Conservation (phyloP, 495 filamentous ascomycete genomes). For the Daldinia bambusicola region DNA sequence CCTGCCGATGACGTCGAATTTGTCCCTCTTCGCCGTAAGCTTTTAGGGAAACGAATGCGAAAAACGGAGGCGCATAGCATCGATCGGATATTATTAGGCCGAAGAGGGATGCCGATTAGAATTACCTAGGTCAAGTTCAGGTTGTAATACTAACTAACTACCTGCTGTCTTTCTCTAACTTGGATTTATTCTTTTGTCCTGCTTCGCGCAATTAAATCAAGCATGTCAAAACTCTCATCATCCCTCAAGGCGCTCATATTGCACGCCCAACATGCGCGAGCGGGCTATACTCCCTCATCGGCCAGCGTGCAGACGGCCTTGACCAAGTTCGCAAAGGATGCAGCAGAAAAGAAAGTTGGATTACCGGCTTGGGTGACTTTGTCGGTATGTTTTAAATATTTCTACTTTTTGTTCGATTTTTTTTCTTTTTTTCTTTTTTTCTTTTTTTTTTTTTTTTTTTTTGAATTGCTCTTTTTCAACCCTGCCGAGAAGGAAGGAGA, state of each 20-base stretch:
- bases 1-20: constrained; percentile 26
- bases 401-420: no score
- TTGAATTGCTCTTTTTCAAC: neutral
- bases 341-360: constrained; percentile 59
- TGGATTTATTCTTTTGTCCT: neutral
- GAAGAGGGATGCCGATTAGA: constrained; percentile 1
- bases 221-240: constrained; percentile 75
- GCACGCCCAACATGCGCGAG: constrained; percentile 66
- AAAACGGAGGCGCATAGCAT: neutral
- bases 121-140: no score
- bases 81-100: constrained; percentile 17
- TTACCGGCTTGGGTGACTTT: constrained; percentile 47
- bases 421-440: neutral
- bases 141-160: neutral
- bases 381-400: constrained; percentile 37
- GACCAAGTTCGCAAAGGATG: constrained; percentile 60
- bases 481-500: no score
- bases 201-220: neutral
- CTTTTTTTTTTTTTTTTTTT: neutral
- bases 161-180: neutral
- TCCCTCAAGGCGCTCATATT: constrained; percentile 78
- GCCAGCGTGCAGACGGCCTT: constrained; percentile 62
- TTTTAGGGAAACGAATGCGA: constrained; percentile 14
- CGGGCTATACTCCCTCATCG: constrained; percentile 69
- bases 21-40: constrained; percentile 9